A percentile compares a stretch with the other conserved stretches of the same genome.
These are phyloP conservation scores for Hylodesmum podocarpum DNA, from an alignment of 306 rosid genomes.

Conservation along the genomic window DNA sequence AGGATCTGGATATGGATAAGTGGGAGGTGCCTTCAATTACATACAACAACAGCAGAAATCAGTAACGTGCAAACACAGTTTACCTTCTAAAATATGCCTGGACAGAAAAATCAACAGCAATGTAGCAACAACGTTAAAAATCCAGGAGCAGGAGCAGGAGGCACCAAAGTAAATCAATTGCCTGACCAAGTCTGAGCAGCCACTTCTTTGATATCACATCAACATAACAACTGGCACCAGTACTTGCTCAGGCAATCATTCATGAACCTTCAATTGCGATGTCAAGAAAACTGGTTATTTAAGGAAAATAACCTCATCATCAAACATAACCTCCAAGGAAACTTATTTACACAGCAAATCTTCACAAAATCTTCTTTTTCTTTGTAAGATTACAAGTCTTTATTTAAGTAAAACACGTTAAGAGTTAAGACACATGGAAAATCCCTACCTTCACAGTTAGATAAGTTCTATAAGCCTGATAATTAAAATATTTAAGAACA, in stretches of 20 bases:
- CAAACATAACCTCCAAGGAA: slow-evolving; percentile 17
- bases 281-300: not conserved
- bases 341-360: not conserved
- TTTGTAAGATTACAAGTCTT: slow-evolving; percentile 8
- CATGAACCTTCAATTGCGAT: slow-evolving; percentile 23
- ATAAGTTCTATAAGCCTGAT: not conserved
- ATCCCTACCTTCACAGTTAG: not conserved
- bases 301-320: slow-evolving; percentile 20
- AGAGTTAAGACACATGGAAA: not conserved
- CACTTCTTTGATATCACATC: slow-evolving; percentile 28
- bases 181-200: slow-evolving; percentile 26
- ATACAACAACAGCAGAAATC: slow-evolving; percentile 25
- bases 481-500: not conserved
- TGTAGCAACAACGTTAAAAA: slow-evolving; percentile 1
- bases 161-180: not conserved
- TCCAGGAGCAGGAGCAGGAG: not conserved
- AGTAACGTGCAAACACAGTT: slow-evolving; percentile 17
- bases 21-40: slow-evolving; percentile 67
- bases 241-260: slow-evolving; percentile 26
- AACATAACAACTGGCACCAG: slow-evolving; percentile 26
- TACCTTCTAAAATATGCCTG: not conserved
- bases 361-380: not conserved
- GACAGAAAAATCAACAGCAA: slow-evolving; percentile 9
- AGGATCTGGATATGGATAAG: slow-evolving; percentile 93
- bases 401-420: not conserved